Evolutionary conservation across 1,284 basidiomycete species (phyloP), one percentile per base, ranked within the genome.

Genomic region (Tremellales sp.): DNA sequence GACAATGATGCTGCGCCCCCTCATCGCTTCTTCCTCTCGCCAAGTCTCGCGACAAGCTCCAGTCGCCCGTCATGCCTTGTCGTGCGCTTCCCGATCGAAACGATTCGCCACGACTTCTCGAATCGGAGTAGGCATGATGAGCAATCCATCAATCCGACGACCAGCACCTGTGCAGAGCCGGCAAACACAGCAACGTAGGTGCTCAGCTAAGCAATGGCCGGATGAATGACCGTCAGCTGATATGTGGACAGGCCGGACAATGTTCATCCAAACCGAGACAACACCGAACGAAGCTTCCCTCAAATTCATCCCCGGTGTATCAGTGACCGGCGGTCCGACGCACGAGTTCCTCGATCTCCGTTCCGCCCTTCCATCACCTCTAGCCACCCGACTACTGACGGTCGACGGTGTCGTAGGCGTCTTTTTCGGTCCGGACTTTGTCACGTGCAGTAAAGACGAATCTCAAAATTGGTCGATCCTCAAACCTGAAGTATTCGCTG

Each of bases 401-500:
- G 83, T 98, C 49, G 86, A 94, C 46, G 96, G 94, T 44, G 85
- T 98, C 51, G 82, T 81, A 24, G 81, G 81, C 46, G 83, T 98
- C 33, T 97, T 97, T 72, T 98, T 89, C 70, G 94, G 94, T 1
- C 96, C 94, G 2, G 96, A 98, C 75, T 98, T 98, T 68, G 90
- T 98, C 64, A 94, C 93, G 0, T 89, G 98, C 45, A 89, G 87
- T 43, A 98, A 97, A 75, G 87, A 91, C 67, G 79, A 85, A 33
- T 88, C 87, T 61, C 83, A 84, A 58, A 75, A 82, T 8, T 98
- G 94, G 94, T 76, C 86, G 3, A 82, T 94, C 26, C 76, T 98
- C 59, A 98, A 98, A 73, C 96, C 94, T n/a, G 96, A 98, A 75
- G 84, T 98, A 45, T 98, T 97, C 73, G 88, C 90, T n/a, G 84